Base-by-base conservation (phyloP, 1,284 basidiomycete genomes). In the Coniferiporia sulphurascens region DNA sequence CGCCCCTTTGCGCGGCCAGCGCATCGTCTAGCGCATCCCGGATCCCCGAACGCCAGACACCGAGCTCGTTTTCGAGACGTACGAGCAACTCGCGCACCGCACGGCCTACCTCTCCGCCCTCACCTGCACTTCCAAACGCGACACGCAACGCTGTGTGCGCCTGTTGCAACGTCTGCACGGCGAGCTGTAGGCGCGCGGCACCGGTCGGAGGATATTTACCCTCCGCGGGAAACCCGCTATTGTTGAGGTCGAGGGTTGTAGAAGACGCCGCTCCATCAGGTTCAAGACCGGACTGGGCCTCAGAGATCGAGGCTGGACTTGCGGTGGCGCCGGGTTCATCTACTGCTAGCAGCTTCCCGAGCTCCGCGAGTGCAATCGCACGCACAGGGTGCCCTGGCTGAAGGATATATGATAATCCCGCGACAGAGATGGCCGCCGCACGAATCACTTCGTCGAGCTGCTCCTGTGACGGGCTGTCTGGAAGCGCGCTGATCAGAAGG, bases 331-430 rank as follows among this genome's bases (percentile, higher is more conserved):
- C 68, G 0, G 82, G 83, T 68, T 90, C 87, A 66, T 92, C 90
- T 0, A 91, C 86, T 0, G 84, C 80, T 5, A 94, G 76, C 2
- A 95, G 73, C 70, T 93, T 94, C 0, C 90, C 93, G 15, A 93
- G 76, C 68, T 95, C 92, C 1, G 88, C 85, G 5, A 89, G 74
- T 4, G 89, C 84, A 41, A 97, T 73, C 0, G 83, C 92, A 4
- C 90, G 79, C 0, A 88, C 81, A 0, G 95, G 94, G 70, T 97
- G 94, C 2, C 89, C 89, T 13, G 76, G 70, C 0, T 78, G 70
- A 22, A 92, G 80, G 3, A 91, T 69, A 1, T 69, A 70, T 13
- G 72, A 71, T 15, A 87, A 72, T 0, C 86, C 93, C 1, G 79
- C 75, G n/a, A 77, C 77, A 3, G 83, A 77, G 52, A 78, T 78